These are phyloP conservation scores for Kazachstania sp. DNA, from an alignment of 1,139 yeast genomes.

Conservation along the genomic window DNA sequence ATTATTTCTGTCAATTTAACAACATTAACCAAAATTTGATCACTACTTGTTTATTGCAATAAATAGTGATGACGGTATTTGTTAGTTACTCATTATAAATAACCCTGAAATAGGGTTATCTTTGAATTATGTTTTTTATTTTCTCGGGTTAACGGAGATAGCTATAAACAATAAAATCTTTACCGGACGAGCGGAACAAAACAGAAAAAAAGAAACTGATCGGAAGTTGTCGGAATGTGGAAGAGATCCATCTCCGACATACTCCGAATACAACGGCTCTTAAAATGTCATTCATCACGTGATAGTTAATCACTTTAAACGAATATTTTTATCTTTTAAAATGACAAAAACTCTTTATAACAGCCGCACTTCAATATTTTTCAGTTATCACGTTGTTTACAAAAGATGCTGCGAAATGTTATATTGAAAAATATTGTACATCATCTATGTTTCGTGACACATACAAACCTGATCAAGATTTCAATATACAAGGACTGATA, in stretches of 20 bases:
- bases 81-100: too few relatives aligned
- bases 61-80: too few relatives aligned
- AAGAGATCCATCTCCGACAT: not conserved
- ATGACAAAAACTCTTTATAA: not conserved
- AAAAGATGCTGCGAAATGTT: too few relatives aligned
- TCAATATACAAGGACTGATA: too few relatives aligned
- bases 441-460: too few relatives aligned
- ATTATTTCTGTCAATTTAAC: too few relatives aligned
- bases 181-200: not conserved
- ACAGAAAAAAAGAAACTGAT: not conserved
- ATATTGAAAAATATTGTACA: too few relatives aligned
- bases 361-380: not conserved
- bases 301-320: not conserved
- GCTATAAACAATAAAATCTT: not conserved
- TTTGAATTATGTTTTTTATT: too few relatives aligned
- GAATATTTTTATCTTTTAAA: not conserved
- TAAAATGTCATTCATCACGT: not conserved
- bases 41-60: too few relatives aligned
- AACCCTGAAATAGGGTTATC: too few relatives aligned
- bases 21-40: too few relatives aligned
- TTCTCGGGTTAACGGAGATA: slow-evolving; percentile 1
- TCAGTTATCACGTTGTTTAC: not conserved
- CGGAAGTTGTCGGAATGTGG: not conserved
- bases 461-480: too few relatives aligned
- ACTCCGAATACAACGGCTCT: not conserved